A percentile compares a stretch with the other conserved stretches of the same genome.
Conservation (phyloP, 2,329 filamentous ascomycete genomes). For the Pyrenophora graminea region DNA sequence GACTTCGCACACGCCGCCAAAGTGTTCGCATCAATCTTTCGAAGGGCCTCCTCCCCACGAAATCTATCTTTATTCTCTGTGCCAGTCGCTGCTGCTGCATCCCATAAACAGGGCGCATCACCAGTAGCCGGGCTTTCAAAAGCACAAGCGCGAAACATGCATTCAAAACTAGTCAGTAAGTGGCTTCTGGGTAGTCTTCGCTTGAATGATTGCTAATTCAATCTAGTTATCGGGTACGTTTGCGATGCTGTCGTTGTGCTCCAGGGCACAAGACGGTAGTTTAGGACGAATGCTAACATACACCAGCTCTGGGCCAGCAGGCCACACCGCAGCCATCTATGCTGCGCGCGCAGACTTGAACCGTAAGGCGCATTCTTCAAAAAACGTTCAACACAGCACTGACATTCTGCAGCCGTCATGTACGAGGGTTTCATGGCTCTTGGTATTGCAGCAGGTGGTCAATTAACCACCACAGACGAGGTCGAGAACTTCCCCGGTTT, state of each 20-base stretch:
- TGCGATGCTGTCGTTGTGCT: conserved; percentile 17
- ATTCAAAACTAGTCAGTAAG: conserved; percentile 88
- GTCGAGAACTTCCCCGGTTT: conserved; percentile 99
- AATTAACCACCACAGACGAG: conserved; percentile 97
- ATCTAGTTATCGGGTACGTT: conserved; percentile 45
- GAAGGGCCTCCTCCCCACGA: conserved; percentile 64
- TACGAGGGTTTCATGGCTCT: conserved; percentile 99
- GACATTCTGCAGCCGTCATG: conserved; percentile 67
- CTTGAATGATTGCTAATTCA: conserved; percentile 28
- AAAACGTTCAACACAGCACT: conserved; percentile 9
- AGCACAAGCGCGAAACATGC: conserved; percentile 68
- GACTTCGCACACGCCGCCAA: conserved; percentile 64
- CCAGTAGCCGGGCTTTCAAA: conserved; percentile 43
- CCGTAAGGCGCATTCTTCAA: conserved; percentile 56
- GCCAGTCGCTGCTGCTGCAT: conserved; percentile 72
- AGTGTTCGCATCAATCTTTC: conserved; percentile 86
- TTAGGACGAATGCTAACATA: conserved; percentile 35
- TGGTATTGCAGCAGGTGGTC: conserved; percentile 91
- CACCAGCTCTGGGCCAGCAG: conserved; percentile 86
- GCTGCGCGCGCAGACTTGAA: conserved; percentile 91
- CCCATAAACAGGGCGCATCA: conserved; percentile 64
- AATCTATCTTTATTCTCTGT: conserved; percentile 75
- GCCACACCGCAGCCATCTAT: conserved; percentile 97
- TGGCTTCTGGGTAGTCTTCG: conserved; percentile 35
- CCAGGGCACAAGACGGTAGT: background rate